phyloP scores from a whole-genome alignment of 192 early-diverging fungal species.

The Obelidium mucronatum region DNA sequence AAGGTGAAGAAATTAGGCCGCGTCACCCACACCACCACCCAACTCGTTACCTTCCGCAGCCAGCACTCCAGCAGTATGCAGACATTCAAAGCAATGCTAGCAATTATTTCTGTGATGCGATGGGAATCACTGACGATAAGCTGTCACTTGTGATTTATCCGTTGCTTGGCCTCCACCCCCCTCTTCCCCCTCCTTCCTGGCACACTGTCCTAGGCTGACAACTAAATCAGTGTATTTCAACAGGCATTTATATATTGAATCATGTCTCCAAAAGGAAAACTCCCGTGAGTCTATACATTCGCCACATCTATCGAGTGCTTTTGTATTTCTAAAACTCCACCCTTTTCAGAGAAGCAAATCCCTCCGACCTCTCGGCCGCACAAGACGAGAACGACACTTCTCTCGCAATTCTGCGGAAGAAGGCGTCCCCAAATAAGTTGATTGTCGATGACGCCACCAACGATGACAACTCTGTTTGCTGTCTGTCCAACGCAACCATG shows the following conservation, averaged over 20 bases:
- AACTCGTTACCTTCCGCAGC: neutral
- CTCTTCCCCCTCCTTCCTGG: neutral
- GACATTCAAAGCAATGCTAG: too few species aligned
- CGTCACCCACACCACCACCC: neutral
- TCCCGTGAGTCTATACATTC: constrained; percentile 14
- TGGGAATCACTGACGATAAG: too few species aligned
- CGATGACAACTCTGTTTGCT: constrained; percentile 97
- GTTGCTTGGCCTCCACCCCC: neutral
- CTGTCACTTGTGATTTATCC: too few species aligned
- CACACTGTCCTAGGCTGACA: neutral
- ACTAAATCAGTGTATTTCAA: neutral
- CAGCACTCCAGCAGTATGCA: neutral
- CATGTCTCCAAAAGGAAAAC: constrained; percentile 32
- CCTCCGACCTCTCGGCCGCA: constrained; percentile 44
- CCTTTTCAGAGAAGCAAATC: constrained; percentile 47
- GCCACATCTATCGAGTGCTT: neutral
- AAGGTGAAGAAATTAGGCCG: neutral
- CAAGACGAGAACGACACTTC: constrained; percentile 80
- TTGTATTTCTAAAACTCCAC: neutral
- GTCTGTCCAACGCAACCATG: constrained; percentile 90
- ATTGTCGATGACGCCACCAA: constrained; percentile 97
- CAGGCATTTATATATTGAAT: neutral
- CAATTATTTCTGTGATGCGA: too few species aligned
- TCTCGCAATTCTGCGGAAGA: constrained; percentile 94
- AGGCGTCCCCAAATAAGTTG: constrained; percentile 97